phyloP scores from a whole-genome alignment of 768 basidiomycete species.

The Kwoniella sp. region DNA sequence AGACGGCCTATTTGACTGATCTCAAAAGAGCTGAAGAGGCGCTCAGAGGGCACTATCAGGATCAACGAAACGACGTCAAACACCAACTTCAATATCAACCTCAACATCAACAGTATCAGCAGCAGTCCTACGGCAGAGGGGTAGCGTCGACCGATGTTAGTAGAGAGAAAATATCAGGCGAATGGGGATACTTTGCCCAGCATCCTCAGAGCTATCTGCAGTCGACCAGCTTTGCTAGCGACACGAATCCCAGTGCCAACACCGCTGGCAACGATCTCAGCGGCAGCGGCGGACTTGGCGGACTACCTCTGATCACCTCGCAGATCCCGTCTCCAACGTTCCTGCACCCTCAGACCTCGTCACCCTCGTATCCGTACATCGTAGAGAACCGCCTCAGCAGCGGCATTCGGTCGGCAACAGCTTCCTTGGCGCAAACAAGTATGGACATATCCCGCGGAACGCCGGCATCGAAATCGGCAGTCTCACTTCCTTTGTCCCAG shows the following conservation, averaged over 20 bases:
- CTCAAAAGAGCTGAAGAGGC: neutral
- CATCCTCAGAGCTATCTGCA: neutral
- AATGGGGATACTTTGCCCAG: neutral
- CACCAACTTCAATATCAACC: neutral
- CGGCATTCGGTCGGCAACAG: neutral
- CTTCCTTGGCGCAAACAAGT: neutral
- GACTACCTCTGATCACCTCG: conserved; percentile 1
- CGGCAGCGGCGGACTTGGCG: neutral
- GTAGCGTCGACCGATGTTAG: neutral
- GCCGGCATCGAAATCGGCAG: neutral
- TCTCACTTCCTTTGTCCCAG: neutral
- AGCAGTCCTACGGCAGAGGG: neutral
- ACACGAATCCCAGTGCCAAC: neutral
- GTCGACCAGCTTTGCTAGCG: neutral
- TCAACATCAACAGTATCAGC: neutral
- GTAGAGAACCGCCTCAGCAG: neutral
- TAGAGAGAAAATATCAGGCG: neutral
- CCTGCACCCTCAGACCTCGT: neutral
- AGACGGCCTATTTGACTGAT: conserved; percentile 19
- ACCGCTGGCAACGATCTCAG: neutral
- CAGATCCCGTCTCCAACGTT: neutral
- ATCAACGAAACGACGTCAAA: neutral
- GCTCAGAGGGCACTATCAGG: neutral
- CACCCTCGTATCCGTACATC: neutral
- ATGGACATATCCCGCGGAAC: neutral